A percentile compares a stretch with the other conserved stretches of the same genome.
Conservation (phyloP, 2,329 filamentous ascomycete genomes). For the Coleophoma crateriformis region DNA sequence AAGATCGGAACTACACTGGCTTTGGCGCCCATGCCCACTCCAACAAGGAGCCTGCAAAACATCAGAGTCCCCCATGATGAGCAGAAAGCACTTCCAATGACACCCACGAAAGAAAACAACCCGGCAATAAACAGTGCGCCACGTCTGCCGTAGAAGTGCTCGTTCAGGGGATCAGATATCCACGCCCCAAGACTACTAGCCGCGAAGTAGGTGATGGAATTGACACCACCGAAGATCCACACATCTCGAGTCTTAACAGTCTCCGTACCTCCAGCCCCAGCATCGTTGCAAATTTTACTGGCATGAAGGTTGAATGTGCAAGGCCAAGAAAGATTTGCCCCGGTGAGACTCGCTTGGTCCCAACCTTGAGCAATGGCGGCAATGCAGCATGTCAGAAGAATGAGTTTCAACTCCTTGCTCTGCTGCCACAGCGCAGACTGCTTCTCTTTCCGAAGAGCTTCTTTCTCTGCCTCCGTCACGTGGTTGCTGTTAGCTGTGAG, state of each 20-base stretch:
- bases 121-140: constrained; percentile 68
- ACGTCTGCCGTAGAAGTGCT: constrained; percentile 62
- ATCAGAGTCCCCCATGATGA: constrained; percentile 70
- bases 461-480: neutral
- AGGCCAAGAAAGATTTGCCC: neutral
- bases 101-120: constrained; percentile 55
- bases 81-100: constrained; percentile 66
- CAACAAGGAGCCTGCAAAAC: constrained; percentile 61
- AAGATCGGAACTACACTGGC: constrained; percentile 67
- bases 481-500: neutral
- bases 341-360: neutral
- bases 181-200: constrained; percentile 45
- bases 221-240: neutral
- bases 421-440: neutral
- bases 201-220: neutral
- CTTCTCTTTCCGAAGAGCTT: neutral
- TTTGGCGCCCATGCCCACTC: constrained; percentile 74
- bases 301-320: neutral
- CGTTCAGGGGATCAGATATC: constrained; percentile 62
- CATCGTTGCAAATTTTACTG: neutral
- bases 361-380: neutral
- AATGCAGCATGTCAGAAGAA: neutral
- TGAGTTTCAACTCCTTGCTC: neutral
- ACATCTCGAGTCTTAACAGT: neutral
- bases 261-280: neutral